Evolutionary conservation across 129 eudicot species (phyloP), one percentile per base, ranked within the genome.

Genomic region (Lactuca saligna): DNA sequence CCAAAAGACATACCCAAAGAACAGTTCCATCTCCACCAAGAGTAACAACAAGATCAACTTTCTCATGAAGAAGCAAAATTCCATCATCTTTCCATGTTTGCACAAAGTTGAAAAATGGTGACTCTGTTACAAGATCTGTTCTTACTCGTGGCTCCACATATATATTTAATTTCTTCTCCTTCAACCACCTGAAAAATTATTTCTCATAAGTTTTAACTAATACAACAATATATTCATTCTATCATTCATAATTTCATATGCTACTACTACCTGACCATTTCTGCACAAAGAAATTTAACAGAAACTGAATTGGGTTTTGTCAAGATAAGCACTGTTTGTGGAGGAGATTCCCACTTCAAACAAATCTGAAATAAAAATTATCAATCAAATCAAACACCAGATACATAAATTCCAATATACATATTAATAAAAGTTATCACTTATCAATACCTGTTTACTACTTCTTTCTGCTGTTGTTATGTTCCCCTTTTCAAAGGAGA

Each of bases 1-100:
- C 20, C 20, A 20, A 20, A 20, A 20, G 20, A 20, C 91, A 50
- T 87, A 94, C 99, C 99, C 99, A 94, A 75, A 94, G 99, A 65
- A 94, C 99, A 17, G 99, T 94, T 68, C 99, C 99, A 83, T 94
- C 99, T 15, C 99, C 99, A 65, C 99, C 99, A 63, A 94, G 99
- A 79, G 99, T 94, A 53, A 94, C 96, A 72, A 94, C 82, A 72
- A 94, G 84, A 73, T 94, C 99, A 80, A 94, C 93, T 78, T 87
- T 94, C 77, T 81, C 82, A 77, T 94, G 99, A 46, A 94, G 80
- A 54, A 66, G 81, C 69, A 66, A 78, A 66, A 85, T 66, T 57
- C 87, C 88, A 78, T 92, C 74, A 66, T 83, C 88, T 68, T 71
- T 68, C 99, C 99, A 94, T 17, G 97, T 94, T 41, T 85, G 84